A percentile compares a stretch with the other conserved stretches of the same genome.
Conservation (phyloP, 768 basidiomycete genomes). For the Russula abietina region DNA sequence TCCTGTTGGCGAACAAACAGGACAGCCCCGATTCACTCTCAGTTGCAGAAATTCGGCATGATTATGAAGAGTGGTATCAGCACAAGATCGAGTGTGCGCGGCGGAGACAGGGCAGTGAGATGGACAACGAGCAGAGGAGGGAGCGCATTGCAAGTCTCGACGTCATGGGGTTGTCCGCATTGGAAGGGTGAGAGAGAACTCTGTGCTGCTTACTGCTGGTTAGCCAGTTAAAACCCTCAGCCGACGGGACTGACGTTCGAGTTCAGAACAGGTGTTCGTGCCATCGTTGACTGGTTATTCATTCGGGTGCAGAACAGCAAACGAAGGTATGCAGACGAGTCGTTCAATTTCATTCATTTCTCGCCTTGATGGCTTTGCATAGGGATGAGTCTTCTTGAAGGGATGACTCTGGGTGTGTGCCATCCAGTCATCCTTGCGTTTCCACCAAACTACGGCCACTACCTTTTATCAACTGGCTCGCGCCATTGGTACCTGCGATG, state of each 20-base stretch:
- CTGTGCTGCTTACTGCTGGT: not conserved
- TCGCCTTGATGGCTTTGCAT: not conserved
- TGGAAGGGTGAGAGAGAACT: conserved; percentile 68
- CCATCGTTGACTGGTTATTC: conserved; percentile 92
- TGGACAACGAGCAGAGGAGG: conserved; percentile 30
- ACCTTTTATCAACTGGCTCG: conserved; percentile 28
- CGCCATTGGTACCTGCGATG: conserved; percentile 53
- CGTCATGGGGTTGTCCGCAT: conserved; percentile 80
- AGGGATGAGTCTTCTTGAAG: conserved; percentile 19
- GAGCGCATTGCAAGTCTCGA: conserved; percentile 46
- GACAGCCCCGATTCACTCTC: conserved; percentile 75
- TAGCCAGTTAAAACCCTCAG: not conserved
- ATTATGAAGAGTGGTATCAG: conserved; percentile 84
- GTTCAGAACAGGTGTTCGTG: conserved; percentile 75
- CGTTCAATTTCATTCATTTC: not conserved
- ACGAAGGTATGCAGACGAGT: conserved; percentile 45
- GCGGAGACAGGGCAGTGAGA: conserved; percentile 38
- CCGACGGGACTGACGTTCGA: not conserved
- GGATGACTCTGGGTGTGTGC: not conserved
- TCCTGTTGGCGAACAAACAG: conserved; percentile 95
- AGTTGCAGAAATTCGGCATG: conserved; percentile 84
- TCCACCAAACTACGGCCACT: conserved; percentile 3
- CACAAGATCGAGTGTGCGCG: conserved; percentile 64
- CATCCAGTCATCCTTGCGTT: not conserved
- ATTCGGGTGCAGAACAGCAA: conserved; percentile 88